phyloP scores from a whole-genome alignment of 2,329 filamentous ascomycete genomes.

The Claviceps pazoutovae region DNA sequence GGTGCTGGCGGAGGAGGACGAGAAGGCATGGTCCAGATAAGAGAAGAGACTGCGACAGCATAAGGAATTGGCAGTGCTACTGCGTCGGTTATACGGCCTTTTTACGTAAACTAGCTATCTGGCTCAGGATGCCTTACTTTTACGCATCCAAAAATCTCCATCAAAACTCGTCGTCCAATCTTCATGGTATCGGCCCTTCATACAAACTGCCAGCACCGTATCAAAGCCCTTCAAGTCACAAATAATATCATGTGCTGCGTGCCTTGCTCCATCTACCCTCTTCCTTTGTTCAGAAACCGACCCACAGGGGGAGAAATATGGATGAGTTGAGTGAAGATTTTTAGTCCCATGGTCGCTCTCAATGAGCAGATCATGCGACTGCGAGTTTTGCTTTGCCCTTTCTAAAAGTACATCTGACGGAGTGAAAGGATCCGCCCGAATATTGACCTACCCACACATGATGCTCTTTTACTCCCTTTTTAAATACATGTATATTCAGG shows the following conservation, averaged over 20 bases:
- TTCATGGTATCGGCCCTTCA: neutral
- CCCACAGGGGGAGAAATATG: neutral
- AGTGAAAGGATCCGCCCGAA: neutral
- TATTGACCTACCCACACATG: neutral
- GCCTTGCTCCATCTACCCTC: neutral
- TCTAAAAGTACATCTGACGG: slow-evolving; percentile 1
- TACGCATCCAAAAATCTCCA: neutral
- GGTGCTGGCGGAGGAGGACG: neutral
- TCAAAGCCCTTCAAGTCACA: neutral
- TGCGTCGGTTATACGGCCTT: neutral
- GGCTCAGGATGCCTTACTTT: neutral
- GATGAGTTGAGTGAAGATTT: slow-evolving; percentile 1
- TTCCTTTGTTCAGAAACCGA: neutral
- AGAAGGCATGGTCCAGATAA: neutral
- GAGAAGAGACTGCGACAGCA: neutral
- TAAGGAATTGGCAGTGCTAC: neutral
- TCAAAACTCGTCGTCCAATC: neutral
- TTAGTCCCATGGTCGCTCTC: neutral
- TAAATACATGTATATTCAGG: neutral
- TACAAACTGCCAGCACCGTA: no score
- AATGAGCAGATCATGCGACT: neutral
- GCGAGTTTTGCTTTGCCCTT: neutral
- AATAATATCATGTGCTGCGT: neutral
- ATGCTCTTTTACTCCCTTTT: neutral
- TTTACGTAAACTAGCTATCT: neutral